A percentile compares a stretch with the other conserved stretches of the same genome.
Conservation (phyloP, 164 flowering plant genomes). For the Kingdonia uniflora region DNA sequence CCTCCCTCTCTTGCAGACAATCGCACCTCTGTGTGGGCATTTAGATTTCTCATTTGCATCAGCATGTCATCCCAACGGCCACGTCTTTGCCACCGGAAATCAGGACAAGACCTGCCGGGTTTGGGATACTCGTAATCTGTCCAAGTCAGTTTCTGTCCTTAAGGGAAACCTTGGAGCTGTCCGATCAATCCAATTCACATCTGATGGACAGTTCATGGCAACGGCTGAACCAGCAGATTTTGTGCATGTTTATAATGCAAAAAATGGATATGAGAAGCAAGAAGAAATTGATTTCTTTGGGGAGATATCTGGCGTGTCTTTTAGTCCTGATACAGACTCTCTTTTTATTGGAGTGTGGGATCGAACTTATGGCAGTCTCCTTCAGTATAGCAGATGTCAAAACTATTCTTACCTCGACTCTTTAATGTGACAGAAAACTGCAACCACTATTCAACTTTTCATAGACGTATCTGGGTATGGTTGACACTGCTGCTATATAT, state of each 20-base stretch:
- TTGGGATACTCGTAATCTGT: constrained; percentile 75
- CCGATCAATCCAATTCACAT: constrained; percentile 70
- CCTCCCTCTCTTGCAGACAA: constrained; percentile 29
- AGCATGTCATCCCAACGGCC: constrained; percentile 92
- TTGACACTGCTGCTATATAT: neutral
- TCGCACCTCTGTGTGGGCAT: constrained; percentile 54
- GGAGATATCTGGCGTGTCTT: constrained; percentile 83
- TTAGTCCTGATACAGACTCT: constrained; percentile 88
- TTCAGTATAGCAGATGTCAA: constrained; percentile 51
- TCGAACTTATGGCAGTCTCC: constrained; percentile 85
- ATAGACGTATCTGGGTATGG: too few relatives aligned
- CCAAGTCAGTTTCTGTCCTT: constrained; percentile 57
- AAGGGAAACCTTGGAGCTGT: constrained; percentile 92
- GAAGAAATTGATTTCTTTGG: constrained; percentile 96
- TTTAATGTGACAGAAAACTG: constrained; percentile 28
- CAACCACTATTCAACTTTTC: too few relatives aligned
- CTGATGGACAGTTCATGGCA: constrained; percentile 86
- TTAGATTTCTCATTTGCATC: constrained; percentile 92
- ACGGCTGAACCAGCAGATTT: constrained; percentile 96
- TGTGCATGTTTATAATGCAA: constrained; percentile 68
- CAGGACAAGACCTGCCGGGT: constrained; percentile 94
- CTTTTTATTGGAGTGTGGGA: constrained; percentile 93
- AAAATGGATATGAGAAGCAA: constrained; percentile 56
- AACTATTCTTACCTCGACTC: constrained; percentile 54
- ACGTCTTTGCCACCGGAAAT: constrained; percentile 83